These are phyloP conservation scores for Actinomortierella ambigua DNA, from an alignment of 371 early-diverging fungal species.

Conservation along the genomic window DNA sequence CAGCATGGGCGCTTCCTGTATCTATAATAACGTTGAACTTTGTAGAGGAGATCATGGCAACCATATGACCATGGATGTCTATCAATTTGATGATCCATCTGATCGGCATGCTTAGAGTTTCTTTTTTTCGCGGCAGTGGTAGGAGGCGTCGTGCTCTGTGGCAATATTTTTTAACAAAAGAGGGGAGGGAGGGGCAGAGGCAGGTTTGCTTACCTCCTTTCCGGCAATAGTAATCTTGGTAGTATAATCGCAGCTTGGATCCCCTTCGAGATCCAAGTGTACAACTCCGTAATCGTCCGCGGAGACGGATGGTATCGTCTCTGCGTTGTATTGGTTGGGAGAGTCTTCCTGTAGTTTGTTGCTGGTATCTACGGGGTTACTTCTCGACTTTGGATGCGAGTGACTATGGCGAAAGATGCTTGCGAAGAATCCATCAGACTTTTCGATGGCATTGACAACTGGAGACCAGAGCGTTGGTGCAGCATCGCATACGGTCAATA, in stretches of 20 bases:
- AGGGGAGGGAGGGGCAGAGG: too few species aligned
- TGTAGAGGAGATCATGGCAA: background rate
- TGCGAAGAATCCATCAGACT: background rate
- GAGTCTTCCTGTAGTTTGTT: background rate
- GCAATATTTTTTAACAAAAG: too few species aligned
- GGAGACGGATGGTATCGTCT: too few species aligned
- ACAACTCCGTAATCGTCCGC: constrained; percentile 28
- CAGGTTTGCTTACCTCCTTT: constrained; percentile 17
- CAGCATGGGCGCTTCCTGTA: constrained; percentile 41
- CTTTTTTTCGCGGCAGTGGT: too few species aligned
- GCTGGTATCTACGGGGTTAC: too few species aligned
- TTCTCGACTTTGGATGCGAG: background rate
- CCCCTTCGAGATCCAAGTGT: constrained; percentile 37
- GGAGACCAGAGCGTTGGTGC: constrained; percentile 36
- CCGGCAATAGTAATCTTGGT: constrained; percentile 36
- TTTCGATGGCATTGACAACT: constrained; percentile 13
- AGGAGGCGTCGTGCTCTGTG: too few species aligned
- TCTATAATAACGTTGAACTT: constrained; percentile 45
- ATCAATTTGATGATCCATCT: too few species aligned
- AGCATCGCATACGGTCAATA: constrained; percentile 5
- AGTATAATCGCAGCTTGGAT: constrained; percentile 45
- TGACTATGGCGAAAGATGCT: constrained; percentile 5
- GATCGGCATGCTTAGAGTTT: too few species aligned
- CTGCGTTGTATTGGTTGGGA: too few species aligned
- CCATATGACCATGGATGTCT: background rate